These are phyloP conservation scores for Speleostelium caveatum DNA, from an alignment of 78 protist species.

Conservation along the genomic window DNA sequence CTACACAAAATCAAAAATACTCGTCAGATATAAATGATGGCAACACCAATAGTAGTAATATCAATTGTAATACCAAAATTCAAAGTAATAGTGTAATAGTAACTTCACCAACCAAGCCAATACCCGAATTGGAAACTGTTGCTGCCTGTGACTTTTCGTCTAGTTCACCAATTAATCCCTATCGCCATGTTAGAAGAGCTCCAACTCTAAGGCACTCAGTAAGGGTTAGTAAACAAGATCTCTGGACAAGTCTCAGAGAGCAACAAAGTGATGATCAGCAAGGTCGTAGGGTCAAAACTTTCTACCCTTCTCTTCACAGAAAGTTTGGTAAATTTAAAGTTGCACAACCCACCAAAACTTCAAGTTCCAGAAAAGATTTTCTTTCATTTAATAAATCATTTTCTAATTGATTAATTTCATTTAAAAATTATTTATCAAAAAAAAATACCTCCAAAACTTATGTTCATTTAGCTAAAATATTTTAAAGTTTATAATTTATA, in stretches of 20 bases:
- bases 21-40: background rate
- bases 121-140: too few relatives aligned
- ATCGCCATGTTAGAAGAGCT: background rate
- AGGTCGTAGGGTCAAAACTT: background rate
- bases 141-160: too few relatives aligned
- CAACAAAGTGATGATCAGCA: background rate
- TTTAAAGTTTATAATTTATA: too few relatives aligned
- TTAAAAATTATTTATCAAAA: too few relatives aligned
- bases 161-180: background rate
- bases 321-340: slow-evolving; percentile 39
- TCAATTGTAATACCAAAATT: background rate
- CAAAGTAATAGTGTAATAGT: too few relatives aligned
- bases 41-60: background rate
- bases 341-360: slow-evolving; percentile 12
- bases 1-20: background rate
- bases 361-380: slow-evolving; percentile 3
- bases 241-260: slow-evolving; percentile 2
- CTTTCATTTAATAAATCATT: background rate
- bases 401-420: too few relatives aligned
- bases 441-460: too few relatives aligned
- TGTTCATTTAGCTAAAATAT: too few relatives aligned
- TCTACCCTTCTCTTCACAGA: slow-evolving; percentile 67
- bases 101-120: too few relatives aligned
- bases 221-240: slow-evolving; percentile 28
- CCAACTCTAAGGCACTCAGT: slow-evolving; percentile 23